Percentiles rank a stretch among this genome's conserved stretches.
Conservation (phyloP, 768 basidiomycete species). For the Sporobolomyces phaffii region DNA sequence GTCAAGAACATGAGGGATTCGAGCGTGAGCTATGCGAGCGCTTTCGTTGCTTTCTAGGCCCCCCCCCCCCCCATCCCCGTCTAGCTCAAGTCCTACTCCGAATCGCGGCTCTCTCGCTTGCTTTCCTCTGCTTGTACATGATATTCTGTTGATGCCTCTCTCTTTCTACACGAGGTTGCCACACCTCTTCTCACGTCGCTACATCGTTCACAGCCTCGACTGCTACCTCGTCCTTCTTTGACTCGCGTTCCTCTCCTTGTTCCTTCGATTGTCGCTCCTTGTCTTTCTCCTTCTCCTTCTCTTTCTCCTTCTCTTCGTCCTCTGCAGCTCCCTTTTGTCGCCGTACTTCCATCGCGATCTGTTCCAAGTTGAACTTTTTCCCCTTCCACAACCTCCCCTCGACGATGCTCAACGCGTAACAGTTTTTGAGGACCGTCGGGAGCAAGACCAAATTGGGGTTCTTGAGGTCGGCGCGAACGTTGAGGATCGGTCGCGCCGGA, state of each 20-base stretch:
- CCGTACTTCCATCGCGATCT: conserved; percentile 24
- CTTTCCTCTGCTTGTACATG: too few relatives aligned
- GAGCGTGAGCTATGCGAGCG: conserved; percentile 96
- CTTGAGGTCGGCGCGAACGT: conserved; percentile 29
- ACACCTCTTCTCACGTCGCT: neutral
- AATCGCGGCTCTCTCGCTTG: too few relatives aligned
- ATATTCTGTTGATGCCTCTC: too few relatives aligned
- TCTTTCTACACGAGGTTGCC: too few relatives aligned
- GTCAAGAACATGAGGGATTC: conserved; percentile 65
- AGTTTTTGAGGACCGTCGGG: conserved; percentile 31
- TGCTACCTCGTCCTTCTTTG: neutral
- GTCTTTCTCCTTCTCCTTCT: neutral
- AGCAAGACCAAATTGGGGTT: conserved; percentile 35
- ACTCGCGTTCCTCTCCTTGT: neutral
- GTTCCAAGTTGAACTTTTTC: conserved; percentile 35
- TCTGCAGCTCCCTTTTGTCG: neutral
- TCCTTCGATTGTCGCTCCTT: neutral
- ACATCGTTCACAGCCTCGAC: neutral
- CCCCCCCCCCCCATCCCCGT: too few relatives aligned
- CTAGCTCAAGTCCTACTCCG: too few relatives aligned
- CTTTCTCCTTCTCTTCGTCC: conserved; percentile 12
- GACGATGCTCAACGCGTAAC: conserved; percentile 32
- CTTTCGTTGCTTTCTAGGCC: conserved; percentile 50
- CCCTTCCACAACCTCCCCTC: conserved; percentile 31
- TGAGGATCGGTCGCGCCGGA: conserved; percentile 10